Base-by-base conservation (phyloP, 2,329 filamentous ascomycete genomes). In the Colletotrichum sidae region DNA sequence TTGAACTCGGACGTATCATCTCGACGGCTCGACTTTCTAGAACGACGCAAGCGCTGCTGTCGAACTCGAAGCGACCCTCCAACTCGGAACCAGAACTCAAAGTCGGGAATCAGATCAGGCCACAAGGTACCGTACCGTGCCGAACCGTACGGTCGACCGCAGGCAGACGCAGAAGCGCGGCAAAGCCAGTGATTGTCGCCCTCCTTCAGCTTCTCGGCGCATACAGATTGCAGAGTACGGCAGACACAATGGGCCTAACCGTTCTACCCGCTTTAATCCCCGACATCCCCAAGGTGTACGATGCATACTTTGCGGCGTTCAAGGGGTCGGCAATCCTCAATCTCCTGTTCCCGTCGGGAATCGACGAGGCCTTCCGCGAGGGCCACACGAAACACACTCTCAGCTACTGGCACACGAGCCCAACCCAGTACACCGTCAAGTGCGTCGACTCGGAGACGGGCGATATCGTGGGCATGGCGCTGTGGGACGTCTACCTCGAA, bases 271-370 rank as follows among this genome's bases (percentile, higher is more conserved):
- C 81, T 17, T 72, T 83, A 44, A 78, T 82, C 60, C 77, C 80
- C 12, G 82, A 84, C 70, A 82, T 83, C 70, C 74, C 75, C 38
- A 72, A 73, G 39, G 75, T 83, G 39, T 84, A 84, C 75, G 77
- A 83, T 65, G 74, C 78, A 55, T 84, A 84, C 74, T 84, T 84
- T 45, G 63, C 41, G n/a, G 78, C 81, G 38, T 84, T 84, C 73
- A 73, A 77, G 55, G 75, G 77, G 61, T 72, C 72, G 8, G 65
- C 79, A 25, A 79, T 83, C 64, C 74, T 81, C 49, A 73, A 78
- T 34, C 75, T 82, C n/a, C 71, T 83, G n/a, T 83, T 82, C 63
- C 78, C 81, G 0, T 68, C 60, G 13, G 73, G 75, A 38, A 68
- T 73, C 55, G 72, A 75, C 41, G 73, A 76, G 3, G 74, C 76